Conservation (phyloP, 139 green algal genomes). For the Ettlia oleoabundans region DNA sequence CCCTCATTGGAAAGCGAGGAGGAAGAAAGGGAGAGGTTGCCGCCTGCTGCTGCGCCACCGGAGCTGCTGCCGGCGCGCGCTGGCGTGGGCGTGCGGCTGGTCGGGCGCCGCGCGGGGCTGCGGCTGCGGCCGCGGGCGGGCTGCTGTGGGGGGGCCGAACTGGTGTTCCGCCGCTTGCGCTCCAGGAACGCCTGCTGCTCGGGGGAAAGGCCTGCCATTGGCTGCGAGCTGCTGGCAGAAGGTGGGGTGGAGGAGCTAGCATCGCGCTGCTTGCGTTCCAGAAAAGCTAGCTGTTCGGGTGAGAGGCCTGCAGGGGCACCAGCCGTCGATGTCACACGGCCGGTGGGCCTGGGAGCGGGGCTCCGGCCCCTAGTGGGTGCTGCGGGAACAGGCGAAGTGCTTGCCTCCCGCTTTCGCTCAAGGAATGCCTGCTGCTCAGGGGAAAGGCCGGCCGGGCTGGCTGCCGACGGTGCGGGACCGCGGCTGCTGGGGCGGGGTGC, state of each 20-base stretch:
- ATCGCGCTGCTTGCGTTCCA: background rate
- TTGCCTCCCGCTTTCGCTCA: background rate
- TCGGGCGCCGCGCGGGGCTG: background rate
- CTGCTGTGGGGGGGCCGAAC: background rate
- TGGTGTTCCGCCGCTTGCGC: background rate
- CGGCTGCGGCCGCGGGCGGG: background rate
- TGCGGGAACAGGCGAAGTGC: background rate
- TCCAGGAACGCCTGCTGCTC: background rate
- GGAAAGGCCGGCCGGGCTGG: background rate
- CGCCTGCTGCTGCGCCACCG: background rate
- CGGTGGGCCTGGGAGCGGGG: background rate
- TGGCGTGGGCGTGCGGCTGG: background rate
- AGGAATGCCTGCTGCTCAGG: constrained; percentile 1
- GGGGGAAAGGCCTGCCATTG: background rate
- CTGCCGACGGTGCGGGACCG: too few species aligned
- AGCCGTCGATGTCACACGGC: background rate
- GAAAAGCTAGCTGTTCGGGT: background rate
- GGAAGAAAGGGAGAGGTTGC: background rate
- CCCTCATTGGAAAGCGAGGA: background rate
- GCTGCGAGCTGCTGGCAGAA: background rate
- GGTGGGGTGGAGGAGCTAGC: background rate
- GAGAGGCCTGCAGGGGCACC: background rate
- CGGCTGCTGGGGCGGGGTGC: background rate
- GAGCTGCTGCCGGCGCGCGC: background rate
- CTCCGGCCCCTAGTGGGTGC: background rate